Conservation (phyloP, 257 asterid genomes). For the Scutellaria barbata region DNA sequence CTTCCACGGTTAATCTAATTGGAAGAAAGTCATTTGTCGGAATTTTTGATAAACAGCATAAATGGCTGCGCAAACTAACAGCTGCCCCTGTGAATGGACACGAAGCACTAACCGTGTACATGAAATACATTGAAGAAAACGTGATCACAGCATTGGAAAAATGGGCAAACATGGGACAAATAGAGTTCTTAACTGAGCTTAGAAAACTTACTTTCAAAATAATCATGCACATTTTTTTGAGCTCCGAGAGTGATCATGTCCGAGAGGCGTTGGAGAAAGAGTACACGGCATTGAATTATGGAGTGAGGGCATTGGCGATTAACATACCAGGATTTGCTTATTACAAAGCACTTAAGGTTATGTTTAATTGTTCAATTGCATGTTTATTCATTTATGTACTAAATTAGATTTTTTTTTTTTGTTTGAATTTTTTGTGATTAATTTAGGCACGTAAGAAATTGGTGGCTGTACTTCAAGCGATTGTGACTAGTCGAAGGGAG, state of each 20-base stretch:
- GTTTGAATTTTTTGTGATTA: neutral
- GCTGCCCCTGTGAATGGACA: constrained; percentile 84
- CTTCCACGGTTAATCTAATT: constrained; percentile 63
- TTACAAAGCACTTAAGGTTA: constrained; percentile 78
- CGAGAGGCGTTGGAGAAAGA: constrained; percentile 68
- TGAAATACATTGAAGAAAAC: constrained; percentile 63
- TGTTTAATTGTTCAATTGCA: neutral
- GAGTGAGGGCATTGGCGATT: constrained; percentile 83
- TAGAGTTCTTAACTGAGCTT: constrained; percentile 68
- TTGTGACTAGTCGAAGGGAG: constrained; percentile 61
- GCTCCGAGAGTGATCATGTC: constrained; percentile 65
- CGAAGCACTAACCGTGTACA: constrained; percentile 70
- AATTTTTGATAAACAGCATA: constrained; percentile 66
- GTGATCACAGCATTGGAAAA: constrained; percentile 56
- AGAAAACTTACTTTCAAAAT: constrained; percentile 76
- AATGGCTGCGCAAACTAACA: constrained; percentile 67
- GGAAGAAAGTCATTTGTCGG: constrained; percentile 73
- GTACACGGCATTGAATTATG: constrained; percentile 69
- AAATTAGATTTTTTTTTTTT: neutral
- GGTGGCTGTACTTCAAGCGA: constrained; percentile 52
- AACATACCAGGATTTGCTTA: constrained; percentile 87
- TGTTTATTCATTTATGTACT: too few relatives aligned
- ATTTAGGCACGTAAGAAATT: constrained; percentile 76
- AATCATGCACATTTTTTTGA: constrained; percentile 78
- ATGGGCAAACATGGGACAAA: constrained; percentile 74